Evolutionary conservation across 768 basidiomycete species (phyloP), one percentile per base, ranked within the genome.

Genomic region (Boletus rex-veris): DNA sequence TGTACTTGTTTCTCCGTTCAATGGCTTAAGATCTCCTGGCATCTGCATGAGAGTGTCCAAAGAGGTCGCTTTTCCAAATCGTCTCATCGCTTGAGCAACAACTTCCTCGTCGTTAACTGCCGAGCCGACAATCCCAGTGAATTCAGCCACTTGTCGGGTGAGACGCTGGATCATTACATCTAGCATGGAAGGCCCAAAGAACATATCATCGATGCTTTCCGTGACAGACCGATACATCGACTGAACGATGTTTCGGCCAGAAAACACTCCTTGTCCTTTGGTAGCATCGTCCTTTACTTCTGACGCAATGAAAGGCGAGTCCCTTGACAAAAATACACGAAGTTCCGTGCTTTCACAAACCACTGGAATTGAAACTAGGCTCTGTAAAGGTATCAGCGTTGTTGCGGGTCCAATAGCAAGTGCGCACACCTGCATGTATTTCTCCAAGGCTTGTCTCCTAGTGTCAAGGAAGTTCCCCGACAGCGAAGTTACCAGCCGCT

Each of bases 201-300:
- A 87, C 81, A 97, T 92, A 70, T 98, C 97, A 69, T 99, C 97
- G 63, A 98, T 86, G 67, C 93, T 94, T 58, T 92, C 90, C 6
- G 96, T 83, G 43, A 99, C 90, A 24, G 92, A 91, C 30, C 88
- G 85, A 67, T 96, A 98, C 53, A 99, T 81, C 21, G 85, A 88
- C 50, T 86, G 86, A 49, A 98, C 90, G 36, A 97, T 77, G 52
- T 84, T 85, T 14, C 83, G 83, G 7, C 87, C 86, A 18, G 86
- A 83, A 62, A 87, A 85, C 0, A 76, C 65, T 14, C 73, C 69
- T 6, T 75, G 60, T 11, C 73, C 65, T 66, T 85, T 82, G 11
- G 12, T 55, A 59, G n/a, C 46, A 45, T 75, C 73, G 18, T 68
- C 71, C 39, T 63, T 70, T 9, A 73, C 57, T 44, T 80, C 79